Evolutionary conservation across 805 yeast species (phyloP).

Genomic region (Pichia deserticola): DNA sequence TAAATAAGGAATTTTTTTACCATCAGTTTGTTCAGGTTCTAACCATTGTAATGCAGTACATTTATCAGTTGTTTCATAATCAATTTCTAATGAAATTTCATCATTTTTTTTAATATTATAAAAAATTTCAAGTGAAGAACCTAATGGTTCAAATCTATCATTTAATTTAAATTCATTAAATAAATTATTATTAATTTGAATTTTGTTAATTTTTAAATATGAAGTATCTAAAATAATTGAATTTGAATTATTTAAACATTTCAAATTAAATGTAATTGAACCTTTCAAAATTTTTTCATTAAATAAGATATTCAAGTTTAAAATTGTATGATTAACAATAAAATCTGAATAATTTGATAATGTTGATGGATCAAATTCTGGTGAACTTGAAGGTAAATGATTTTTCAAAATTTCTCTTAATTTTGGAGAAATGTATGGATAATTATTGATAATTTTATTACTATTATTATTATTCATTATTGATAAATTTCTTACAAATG

Average conservation of each 20-base stretch:
- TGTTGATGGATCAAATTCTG: slow-evolving; percentile 71
- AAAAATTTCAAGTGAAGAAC: slow-evolving; percentile 43
- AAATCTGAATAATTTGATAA: slow-evolving; percentile 61
- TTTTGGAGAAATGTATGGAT: slow-evolving; percentile 23
- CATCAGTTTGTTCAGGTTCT: slow-evolving; percentile 65
- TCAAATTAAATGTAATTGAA: slow-evolving; percentile 40
- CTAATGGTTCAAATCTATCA: slow-evolving; percentile 47
- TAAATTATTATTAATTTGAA: slow-evolving; percentile 35
- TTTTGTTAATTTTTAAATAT: slow-evolving; percentile 40
- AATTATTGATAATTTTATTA: not conserved
- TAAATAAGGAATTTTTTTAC: slow-evolving; percentile 59
- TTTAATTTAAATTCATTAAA: slow-evolving; percentile 28
- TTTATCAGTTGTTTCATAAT: slow-evolving; percentile 61
- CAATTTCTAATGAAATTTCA: slow-evolving; percentile 30
- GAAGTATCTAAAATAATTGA: slow-evolving; percentile 64
- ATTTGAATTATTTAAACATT: slow-evolving; percentile 22
- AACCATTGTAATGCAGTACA: slow-evolving; percentile 88
- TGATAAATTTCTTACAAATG: not conserved
- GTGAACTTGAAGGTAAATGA: slow-evolving; percentile 33
- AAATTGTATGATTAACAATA: slow-evolving; percentile 40
- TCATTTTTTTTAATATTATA: slow-evolving; percentile 11
- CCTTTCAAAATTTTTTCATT: slow-evolving; percentile 47
- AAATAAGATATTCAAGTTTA: slow-evolving; percentile 52
- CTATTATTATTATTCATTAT: not conserved
- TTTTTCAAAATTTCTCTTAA: slow-evolving; percentile 20